Conservation (phyloP, 441 rosid genomes). For the Rhodomyrtus psidioides region DNA sequence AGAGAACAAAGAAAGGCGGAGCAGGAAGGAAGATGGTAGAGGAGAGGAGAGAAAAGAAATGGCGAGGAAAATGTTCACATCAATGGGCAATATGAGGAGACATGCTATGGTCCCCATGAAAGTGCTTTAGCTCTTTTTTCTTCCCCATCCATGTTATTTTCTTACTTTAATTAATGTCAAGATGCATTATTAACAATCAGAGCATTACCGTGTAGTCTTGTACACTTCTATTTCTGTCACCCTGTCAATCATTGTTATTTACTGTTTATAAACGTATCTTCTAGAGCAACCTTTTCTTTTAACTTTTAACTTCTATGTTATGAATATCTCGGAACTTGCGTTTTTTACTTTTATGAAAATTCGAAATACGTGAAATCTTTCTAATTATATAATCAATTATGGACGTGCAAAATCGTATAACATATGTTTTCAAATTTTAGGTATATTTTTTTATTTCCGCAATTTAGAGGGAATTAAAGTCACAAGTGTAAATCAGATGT, state of each 20-base stretch:
- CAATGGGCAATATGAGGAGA: neutral
- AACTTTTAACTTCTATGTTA: neutral
- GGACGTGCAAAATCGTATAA: neutral
- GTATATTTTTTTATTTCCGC: neutral
- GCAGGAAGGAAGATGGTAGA: neutral
- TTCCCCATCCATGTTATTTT: neutral
- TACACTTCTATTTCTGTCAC: neutral
- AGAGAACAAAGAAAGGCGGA: neutral
- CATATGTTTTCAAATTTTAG: neutral
- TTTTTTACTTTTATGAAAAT: neutral
- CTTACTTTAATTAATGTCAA: neutral
- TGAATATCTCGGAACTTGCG: neutral
- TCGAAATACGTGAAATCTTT: neutral
- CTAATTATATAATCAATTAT: neutral
- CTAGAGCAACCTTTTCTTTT: neutral
- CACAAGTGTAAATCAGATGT: neutral
- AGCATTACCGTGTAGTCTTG: neutral
- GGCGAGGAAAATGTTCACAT: neutral
- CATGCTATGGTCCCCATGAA: neutral
- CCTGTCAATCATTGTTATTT: neutral
- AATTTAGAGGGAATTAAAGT: neutral
- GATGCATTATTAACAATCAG: neutral
- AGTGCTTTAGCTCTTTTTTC: slow-evolving; percentile 1
- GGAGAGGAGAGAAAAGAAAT: neutral
- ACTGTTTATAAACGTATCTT: neutral